Base-by-base conservation (phyloP, 169 alveolate genomes). In the Plasmodium reichenowi region DNA sequence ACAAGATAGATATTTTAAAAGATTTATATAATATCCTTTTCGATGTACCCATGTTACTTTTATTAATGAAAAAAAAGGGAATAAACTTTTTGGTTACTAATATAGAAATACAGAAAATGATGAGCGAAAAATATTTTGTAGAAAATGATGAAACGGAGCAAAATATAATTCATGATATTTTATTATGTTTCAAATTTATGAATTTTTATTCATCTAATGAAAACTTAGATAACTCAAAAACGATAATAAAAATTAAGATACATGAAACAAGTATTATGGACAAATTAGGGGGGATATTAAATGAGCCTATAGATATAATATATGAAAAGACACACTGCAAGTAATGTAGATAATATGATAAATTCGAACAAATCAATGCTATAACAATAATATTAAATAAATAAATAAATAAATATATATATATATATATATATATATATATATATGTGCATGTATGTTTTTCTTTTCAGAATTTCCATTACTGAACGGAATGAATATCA, bases 61-160 rank as follows among this genome's bases (percentile, higher is more conserved):
- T 83, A 32, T 29, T 83, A 83, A 54, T 83, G 80, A 83, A 83
- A 29, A 83, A 83, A 83, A 83, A 62, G 50, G 91, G 91, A 67
- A 67, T 83, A 38, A 83, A 83, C 43, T 72, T 83, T 26, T 68
- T 83, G 12, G 29, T 83, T 32, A 67, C 83, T 17, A 45, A 63
- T 68, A 43, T 83, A 56, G 91, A 83, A 83, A 48, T 83, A 9
- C 54, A 47, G 74, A 67, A 83, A 48, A 29, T 83, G 32, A 20
- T 56, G 22, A 60, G 56, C 32, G 50, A 56, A 72, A 59, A 26
- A 58, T 68, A 83, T 83, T 9, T 68, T 68, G 47, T 83, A 48
- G 12, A 26, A 58, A 17, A 52, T 22, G 67, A 68, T 8, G 12
- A 67, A 68, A 68, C 52, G 10, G 91, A 60, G 63, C 43, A 83